phyloP scores from a whole-genome alignment of 1,284 basidiomycete species.

The Trichosporon ovoides region DNA sequence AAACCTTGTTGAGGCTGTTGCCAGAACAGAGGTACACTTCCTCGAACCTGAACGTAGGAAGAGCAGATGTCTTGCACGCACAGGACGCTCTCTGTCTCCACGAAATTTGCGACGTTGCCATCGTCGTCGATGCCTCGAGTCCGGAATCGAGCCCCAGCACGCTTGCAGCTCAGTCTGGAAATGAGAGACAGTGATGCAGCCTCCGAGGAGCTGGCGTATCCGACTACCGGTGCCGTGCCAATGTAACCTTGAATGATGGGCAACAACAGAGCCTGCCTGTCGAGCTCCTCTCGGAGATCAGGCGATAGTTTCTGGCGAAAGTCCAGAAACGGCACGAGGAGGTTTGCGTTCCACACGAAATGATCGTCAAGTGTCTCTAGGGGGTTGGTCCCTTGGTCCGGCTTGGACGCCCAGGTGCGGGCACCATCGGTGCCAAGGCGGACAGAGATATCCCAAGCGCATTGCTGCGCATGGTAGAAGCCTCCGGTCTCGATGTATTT shows the following conservation, averaged over 20 bases:
- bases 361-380: slow-evolving; percentile 67
- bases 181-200: slow-evolving; percentile 64
- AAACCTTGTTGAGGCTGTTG: slow-evolving; percentile 77
- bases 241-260: slow-evolving; percentile 90
- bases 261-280: slow-evolving; percentile 51
- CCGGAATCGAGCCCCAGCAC: slow-evolving; percentile 95
- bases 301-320: slow-evolving; percentile 36
- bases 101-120: slow-evolving; percentile 95
- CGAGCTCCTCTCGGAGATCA: slow-evolving; percentile 50
- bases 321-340: slow-evolving; percentile 42
- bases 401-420: slow-evolving; percentile 23
- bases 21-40: slow-evolving; percentile 96
- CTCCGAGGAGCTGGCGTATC: slow-evolving; percentile 3
- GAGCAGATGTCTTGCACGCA: slow-evolving; percentile 75
- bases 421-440: slow-evolving; percentile 55
- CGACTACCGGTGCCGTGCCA: slow-evolving; percentile 50
- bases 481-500: slow-evolving; percentile 87
- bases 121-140: slow-evolving; percentile 97
- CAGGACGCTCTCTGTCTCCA: slow-evolving; percentile 92
- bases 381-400: slow-evolving; percentile 45
- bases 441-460: slow-evolving; percentile 83
- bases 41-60: slow-evolving; percentile 88
- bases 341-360: slow-evolving; percentile 53
- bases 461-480: slow-evolving; percentile 83
- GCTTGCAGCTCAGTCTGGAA: slow-evolving; percentile 84